Evolutionary conservation across 345 rosid genomes (phyloP), one percentile per base, ranked within the genome.

Genomic region (Brassica nigra): DNA sequence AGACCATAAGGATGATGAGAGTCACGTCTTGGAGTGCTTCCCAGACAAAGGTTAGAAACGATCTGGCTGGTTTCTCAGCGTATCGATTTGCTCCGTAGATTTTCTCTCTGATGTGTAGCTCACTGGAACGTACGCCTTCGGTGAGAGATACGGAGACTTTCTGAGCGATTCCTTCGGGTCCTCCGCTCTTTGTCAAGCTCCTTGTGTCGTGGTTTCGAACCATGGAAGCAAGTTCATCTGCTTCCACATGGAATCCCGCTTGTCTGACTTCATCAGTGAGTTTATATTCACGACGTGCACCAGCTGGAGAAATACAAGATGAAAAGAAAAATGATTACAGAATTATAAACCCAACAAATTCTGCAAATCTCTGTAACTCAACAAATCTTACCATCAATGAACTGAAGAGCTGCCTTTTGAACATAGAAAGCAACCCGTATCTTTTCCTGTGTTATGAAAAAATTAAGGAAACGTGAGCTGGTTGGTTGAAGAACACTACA

Each of bases 1-100:
- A 92, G 61, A 90, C 76, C 88, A 86, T 88, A 54, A 94, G 97
- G 77, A 91, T 91, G 30, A 92, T 89, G 30, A 94, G 85, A 7
- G 97, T 94, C 20, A 92, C 72, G 66, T 94, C 99, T 10, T 91
- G 97, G 70, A 94, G 82, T 15, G 99, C 97, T 30, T 94, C 99
- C 99, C 97, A 92, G 10, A 92, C 92, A 83, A 94, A 94, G 86
- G 71, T 87, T 55, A 86, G 84, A 74, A 95, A 95, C 2, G 86
- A 76, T 79, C 89, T 84, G 30, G 91, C 85, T 71, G 97, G 94
- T 78, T 92, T 95, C 87, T 92, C 97, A 12, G 91, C 78, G 69
- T 74, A 95, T 65, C 81, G 87, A 62, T 95, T 95, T 27, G 66
- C 82, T 44, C 97, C 99, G 70, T 85, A 95, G 52, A 95, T 84